Base-by-base conservation (phyloP, 306 rosid genomes). In the Acacia confusa region DNA sequence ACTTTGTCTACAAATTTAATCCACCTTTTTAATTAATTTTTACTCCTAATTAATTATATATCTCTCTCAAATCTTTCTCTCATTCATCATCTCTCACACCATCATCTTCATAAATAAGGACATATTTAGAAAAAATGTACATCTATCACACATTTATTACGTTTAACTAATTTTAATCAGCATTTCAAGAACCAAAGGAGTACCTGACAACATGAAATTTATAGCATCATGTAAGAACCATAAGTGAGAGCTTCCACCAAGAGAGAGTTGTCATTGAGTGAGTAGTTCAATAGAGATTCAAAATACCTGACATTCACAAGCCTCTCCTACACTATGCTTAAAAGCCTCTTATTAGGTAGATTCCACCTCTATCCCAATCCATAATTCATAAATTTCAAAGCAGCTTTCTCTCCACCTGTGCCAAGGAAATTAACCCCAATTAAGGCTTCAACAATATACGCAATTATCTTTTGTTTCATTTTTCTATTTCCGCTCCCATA, bases 361-460 rank as follows among this genome's bases (percentile, higher is more conserved):
- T 44, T 88, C 86, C 4, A 93, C 82, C 79, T 89, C 44, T 24
- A 91, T 85, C 50, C 96, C 97, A 73, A 89, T 63, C 89, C 90
- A n/a, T n/a, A 79, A 70, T 85, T 85, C 89, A 93, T 82, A 85
- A 93, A 91, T 36, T 72, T 44, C 20, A 87, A 22, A 52, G 95
- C 91, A 43, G 87, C 77, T 25, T 12, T 75, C 85, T 93, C 96
- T 10, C 91, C 94, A 20, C 85, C 85, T 2, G 78, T 80, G 85
- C 89, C 87, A 47, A 92, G 89, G 78, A 84, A n/a, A n/a, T n/a
- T 80, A 52, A 89, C 92, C 83, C 96, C 96, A 57, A 89, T 89
- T 52, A 93, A 86, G 64, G 97, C 94, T 84, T 93, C 94, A 44
- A 93, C 94, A 50, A 88, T 96, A 86, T 93, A 90, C 27, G 92